Base-by-base conservation (phyloP, 2,329 filamentous ascomycete species). In the Emydomyces testavorans region DNA sequence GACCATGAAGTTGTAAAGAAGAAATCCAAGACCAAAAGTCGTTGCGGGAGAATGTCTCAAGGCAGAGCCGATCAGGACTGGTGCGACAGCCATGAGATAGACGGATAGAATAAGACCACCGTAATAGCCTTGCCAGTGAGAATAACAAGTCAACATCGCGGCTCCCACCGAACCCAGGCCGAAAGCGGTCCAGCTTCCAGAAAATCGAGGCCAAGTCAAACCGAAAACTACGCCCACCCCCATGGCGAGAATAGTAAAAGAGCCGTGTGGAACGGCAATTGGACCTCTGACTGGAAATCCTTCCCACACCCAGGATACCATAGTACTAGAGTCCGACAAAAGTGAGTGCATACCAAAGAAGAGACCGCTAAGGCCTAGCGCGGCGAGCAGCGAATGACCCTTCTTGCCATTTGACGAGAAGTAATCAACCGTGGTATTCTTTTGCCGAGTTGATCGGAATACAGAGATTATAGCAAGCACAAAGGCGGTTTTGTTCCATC, bases 221-320 rank as follows among this genome's bases (percentile, higher is more conserved):
- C 90, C 88, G 29, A 83, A 70, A 11, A 87, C 63, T 16, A 94
- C 71, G 47, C 92, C 92, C 34, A 74, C 69, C 23, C 85, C 86
- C 92, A 98, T 98, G 50, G 82, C 82, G 46, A 85, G 76, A 45
- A 95, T 78, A 1, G 88, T 95, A 62, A 83, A 78, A 58, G 85
- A 87, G 46, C 89, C 92, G 59, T 96, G 88, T n/a, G 88, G 87
- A 40, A 82, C 87, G 52, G 88, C 79, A 42, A 92, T 78, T 2
- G 92, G 92, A 5, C 92, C 92, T 42, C 84, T 80, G 34, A 96
- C 78, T 11, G 92, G 92, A 59, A 85, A 98, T 5, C 92, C 92
- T 57, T 95, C 88, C 92, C 92, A 98, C 2, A 87, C 87, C 92
- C 92, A 98, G 13, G 89, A 75, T 50, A 96, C 95, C 88, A 98